These are phyloP conservation scores for Lachnellula arida DNA, from an alignment of 2,329 filamentous ascomycete species.

Conservation along the genomic window DNA sequence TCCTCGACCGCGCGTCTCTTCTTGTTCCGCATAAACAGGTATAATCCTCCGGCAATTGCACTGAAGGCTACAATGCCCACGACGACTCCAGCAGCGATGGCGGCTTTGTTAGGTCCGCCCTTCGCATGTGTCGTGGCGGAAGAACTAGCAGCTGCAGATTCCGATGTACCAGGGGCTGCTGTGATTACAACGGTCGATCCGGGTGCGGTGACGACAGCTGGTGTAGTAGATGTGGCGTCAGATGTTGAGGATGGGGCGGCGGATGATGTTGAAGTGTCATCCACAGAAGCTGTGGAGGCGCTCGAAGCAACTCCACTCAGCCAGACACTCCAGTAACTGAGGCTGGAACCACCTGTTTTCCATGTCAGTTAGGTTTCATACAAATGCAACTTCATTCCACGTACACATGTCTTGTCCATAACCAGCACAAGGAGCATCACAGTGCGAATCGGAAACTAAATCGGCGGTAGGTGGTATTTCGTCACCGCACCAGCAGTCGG, in stretches of 20 bases:
- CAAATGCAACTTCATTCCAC: not conserved
- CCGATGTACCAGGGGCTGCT: constrained; percentile 16
- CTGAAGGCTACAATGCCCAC: constrained; percentile 70
- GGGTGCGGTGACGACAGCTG: constrained; percentile 28
- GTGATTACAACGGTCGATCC: constrained; percentile 30
- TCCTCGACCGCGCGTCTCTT: constrained; percentile 75
- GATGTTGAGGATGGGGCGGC: constrained; percentile 11
- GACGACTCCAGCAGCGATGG: constrained; percentile 83
- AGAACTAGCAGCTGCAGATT: constrained; percentile 5
- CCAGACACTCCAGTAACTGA: constrained; percentile 24
- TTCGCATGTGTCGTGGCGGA: constrained; percentile 2
- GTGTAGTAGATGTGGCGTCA: constrained; percentile 15
- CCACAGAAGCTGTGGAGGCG: constrained; percentile 14
- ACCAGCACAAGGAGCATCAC: constrained; percentile 26
- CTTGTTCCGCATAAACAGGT: constrained; percentile 72
- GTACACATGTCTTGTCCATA: constrained; percentile 28
- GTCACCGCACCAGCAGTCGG: constrained; percentile 30
- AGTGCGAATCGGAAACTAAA: constrained; percentile 19
- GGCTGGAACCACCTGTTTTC: constrained; percentile 24
- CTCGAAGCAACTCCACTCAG: constrained; percentile 19
- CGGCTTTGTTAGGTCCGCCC: constrained; percentile 48
- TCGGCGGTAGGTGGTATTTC: constrained; percentile 20
- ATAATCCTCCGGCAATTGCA: constrained; percentile 61
- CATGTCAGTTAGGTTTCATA: constrained; percentile 14
- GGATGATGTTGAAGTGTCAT: constrained; percentile 7